phyloP scores from a whole-genome alignment of 805 yeast genomes.

The Metschnikowia lunata region DNA sequence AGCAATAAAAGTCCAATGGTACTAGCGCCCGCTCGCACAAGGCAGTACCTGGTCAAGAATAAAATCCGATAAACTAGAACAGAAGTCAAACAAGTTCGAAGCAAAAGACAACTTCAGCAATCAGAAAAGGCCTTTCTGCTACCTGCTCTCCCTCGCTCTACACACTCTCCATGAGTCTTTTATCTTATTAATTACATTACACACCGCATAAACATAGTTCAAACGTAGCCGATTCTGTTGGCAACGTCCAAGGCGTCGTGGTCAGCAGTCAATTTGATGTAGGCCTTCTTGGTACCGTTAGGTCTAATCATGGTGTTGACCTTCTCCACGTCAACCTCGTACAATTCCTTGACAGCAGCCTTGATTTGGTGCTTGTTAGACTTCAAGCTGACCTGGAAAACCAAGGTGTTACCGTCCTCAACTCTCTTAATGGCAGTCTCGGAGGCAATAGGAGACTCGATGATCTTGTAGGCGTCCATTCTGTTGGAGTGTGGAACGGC shows the following conservation, averaged over 20 bases:
- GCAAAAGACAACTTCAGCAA: neutral
- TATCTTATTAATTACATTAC: slow-evolving; percentile 18
- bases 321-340: slow-evolving; percentile 90
- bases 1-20: too few relatives aligned
- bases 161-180: too few relatives aligned
- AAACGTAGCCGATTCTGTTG: slow-evolving; percentile 99
- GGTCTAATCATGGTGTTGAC: slow-evolving; percentile 98
- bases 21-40: too few relatives aligned
- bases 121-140: neutral
- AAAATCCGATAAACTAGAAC: too few relatives aligned
- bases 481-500: slow-evolving; percentile 97
- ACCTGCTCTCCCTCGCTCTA: neutral
- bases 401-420: slow-evolving; percentile 98
- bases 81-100: neutral
- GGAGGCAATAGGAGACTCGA: slow-evolving; percentile 91
- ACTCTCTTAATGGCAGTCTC: slow-evolving; percentile 99
- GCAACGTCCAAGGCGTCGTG: slow-evolving; percentile 99
- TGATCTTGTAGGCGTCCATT: slow-evolving; percentile 91
- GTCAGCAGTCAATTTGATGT: slow-evolving; percentile 97
- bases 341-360: slow-evolving; percentile 96
- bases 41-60: too few relatives aligned
- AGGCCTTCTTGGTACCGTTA: slow-evolving; percentile 99
- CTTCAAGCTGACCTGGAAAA: slow-evolving; percentile 95
- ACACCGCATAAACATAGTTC: slow-evolving; percentile 26
- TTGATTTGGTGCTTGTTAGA: slow-evolving; percentile 99